Evolutionary conservation across 768 basidiomycete genomes (phyloP), one percentile per base, ranked within the genome.

Genomic region (Leccinum rimulosum): DNA sequence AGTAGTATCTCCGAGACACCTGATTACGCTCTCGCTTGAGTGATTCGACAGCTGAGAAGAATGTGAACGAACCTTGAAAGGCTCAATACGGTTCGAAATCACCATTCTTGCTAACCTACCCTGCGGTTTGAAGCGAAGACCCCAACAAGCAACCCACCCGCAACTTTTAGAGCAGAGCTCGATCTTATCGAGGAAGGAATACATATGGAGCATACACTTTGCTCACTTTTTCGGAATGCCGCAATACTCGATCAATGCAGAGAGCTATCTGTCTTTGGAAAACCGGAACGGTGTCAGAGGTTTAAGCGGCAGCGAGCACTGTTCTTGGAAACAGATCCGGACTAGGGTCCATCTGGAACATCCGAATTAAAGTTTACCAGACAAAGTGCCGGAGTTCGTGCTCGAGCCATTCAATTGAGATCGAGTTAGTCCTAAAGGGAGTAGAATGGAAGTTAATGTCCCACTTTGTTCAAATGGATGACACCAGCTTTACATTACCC

Each of bases 1-100:
- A 0, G 82, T 84, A 6, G 82, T 83, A 62, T 84, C 84, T 6
- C 81, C 82, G 27, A 84, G 70, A 65, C 80, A 80, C 84, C 83
- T 84, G 55, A 12, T 48, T 19, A 11, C 15, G 33, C 36, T 19
- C 19, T 38, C 25, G 38, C 54, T 43, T 40, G 30, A 35, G 5
- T 4, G 28, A 38, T 30, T 4, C 11, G 25, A 51, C 3, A 33
- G 7, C n/a, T 3, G 60, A 64, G 33, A 70, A 48, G 56, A 79
- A 77, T 8, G 73, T 72, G 40, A 67, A 61, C 53, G 51, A 61
- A 52, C 74, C 38, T 35, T 64, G 60, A 49, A 70, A 49, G 52
- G 79, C 74, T 59, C 64, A 68, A 55, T 74, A 68, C 12, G 33
- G 33, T 35, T 35, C 33, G 33, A 12, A 4, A 35, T 69, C 2